Conservation (phyloP, 2,329 filamentous ascomycete species). For the Aureobasidium sp. region DNA sequence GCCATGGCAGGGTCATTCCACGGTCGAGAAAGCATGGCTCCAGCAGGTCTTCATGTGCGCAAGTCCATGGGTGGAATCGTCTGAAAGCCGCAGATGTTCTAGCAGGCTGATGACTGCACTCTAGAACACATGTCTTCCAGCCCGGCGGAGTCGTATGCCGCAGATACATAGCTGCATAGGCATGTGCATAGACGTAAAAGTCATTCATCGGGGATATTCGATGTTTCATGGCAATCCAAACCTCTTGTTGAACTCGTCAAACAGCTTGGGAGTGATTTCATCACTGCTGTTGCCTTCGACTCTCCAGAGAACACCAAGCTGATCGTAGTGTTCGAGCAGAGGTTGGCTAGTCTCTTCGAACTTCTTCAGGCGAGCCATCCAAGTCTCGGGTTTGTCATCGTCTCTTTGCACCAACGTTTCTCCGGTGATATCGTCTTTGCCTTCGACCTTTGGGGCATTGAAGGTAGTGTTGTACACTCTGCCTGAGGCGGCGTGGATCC, state of each 20-base stretch:
- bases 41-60: not conserved
- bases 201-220: not conserved
- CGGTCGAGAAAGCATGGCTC: not conserved
- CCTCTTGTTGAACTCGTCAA: constrained; percentile 68
- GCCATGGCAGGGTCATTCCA: not conserved
- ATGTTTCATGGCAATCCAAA: constrained; percentile 42
- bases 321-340: constrained; percentile 80
- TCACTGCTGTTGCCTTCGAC: constrained; percentile 85
- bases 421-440: constrained; percentile 83
- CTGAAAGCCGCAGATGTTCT: not conserved
- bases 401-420: constrained; percentile 72
- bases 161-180: not conserved
- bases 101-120: not conserved
- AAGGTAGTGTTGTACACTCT: constrained; percentile 93
- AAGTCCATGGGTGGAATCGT: not conserved
- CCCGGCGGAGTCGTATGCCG: not conserved
- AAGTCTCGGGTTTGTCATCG: constrained; percentile 83
- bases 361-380: constrained; percentile 67
- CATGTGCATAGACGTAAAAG: not conserved
- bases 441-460: constrained; percentile 71
- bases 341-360: constrained; percentile 83
- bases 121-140: not conserved
- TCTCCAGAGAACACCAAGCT: constrained; percentile 74
- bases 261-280: constrained; percentile 88
- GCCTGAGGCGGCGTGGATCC: constrained; percentile 87